These are phyloP conservation scores for Atractiella rhizophila DNA, from an alignment of 768 basidiomycete species.

Conservation along the genomic window DNA sequence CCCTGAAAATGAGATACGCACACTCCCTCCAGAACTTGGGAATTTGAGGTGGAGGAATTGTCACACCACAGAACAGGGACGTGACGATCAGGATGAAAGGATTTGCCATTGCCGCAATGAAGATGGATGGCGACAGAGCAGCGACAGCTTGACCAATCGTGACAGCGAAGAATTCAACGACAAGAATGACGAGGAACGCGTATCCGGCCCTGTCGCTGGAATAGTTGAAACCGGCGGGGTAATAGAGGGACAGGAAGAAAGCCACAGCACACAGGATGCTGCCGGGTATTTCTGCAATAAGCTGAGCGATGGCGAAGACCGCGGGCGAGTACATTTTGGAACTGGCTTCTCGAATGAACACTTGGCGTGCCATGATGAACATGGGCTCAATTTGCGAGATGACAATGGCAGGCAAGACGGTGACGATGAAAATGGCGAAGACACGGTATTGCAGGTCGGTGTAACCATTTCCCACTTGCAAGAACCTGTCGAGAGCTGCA, in stretches of 20 bases:
- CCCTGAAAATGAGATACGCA: constrained; percentile 46
- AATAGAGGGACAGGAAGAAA: constrained; percentile 37
- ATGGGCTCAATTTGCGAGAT: constrained; percentile 59
- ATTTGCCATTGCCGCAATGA: constrained; percentile 55
- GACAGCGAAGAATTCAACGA: constrained; percentile 48
- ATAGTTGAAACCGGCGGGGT: constrained; percentile 20
- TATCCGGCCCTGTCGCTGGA: constrained; percentile 19
- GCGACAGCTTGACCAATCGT: constrained; percentile 40
- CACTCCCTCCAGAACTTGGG: constrained; percentile 47
- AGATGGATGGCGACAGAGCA: constrained; percentile 47
- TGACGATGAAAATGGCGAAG: constrained; percentile 36
- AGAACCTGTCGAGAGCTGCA: constrained; percentile 31
- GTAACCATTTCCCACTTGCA: constrained; percentile 39
- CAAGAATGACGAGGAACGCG: constrained; percentile 32
- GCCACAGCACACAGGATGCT: constrained; percentile 40
- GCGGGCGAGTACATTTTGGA: constrained; percentile 66
- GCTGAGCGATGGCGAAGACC: constrained; percentile 59
- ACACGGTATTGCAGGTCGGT: constrained; percentile 53
- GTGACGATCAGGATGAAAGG: constrained; percentile 34
- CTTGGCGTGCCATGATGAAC: constrained; percentile 38
- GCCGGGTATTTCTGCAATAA: constrained; percentile 58
- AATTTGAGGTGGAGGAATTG: constrained; percentile 41
- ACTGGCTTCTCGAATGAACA: constrained; percentile 33
- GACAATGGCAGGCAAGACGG: constrained; percentile 40
- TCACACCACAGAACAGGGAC: constrained; percentile 53